A percentile compares a stretch with the other conserved stretches of the same genome.
Conservation (phyloP, 371 early-diverging fungal genomes). For the Haplosporangium sp. region DNA sequence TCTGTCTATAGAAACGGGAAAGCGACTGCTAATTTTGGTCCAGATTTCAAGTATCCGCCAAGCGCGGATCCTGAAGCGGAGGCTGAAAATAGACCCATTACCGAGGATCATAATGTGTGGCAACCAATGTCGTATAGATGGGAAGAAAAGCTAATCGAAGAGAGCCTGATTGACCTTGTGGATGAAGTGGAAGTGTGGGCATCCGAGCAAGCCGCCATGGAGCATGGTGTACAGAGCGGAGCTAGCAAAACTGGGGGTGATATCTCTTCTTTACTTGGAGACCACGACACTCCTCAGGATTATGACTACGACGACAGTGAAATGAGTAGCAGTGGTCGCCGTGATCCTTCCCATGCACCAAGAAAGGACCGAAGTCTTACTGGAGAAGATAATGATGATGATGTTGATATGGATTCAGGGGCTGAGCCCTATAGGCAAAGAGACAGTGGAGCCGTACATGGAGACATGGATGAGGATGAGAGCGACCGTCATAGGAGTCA, state of each 20-base stretch:
- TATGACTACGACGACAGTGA: slow-evolving; percentile 31
- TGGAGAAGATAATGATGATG: slow-evolving; percentile 7
- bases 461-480: slow-evolving; percentile 11
- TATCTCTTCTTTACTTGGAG: background rate
- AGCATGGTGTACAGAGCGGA: slow-evolving; percentile 10
- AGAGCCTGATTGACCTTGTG: slow-evolving; percentile 72
- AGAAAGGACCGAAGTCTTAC: background rate
- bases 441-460: background rate
- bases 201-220: slow-evolving; percentile 29
- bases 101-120: slow-evolving; percentile 53
- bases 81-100: slow-evolving; percentile 24
- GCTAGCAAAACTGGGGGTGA: slow-evolving; percentile 1
- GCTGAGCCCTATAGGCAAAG: slow-evolving; percentile 8
- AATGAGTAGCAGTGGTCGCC: slow-evolving; percentile 31
- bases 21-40: slow-evolving; percentile 77
- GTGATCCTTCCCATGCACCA: background rate
- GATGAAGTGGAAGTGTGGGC: slow-evolving; percentile 71
- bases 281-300: slow-evolving; percentile 7
- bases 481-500: background rate
- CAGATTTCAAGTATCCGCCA: slow-evolving; percentile 72
- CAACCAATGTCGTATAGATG: slow-evolving; percentile 71
- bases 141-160: slow-evolving; percentile 73
- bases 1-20: slow-evolving; percentile 76
- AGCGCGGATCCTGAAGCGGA: slow-evolving; percentile 58
- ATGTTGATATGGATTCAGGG: slow-evolving; percentile 8